These are phyloP conservation scores for Hypericum androsaemum DNA, from an alignment of 345 rosid species.

Conservation along the genomic window DNA sequence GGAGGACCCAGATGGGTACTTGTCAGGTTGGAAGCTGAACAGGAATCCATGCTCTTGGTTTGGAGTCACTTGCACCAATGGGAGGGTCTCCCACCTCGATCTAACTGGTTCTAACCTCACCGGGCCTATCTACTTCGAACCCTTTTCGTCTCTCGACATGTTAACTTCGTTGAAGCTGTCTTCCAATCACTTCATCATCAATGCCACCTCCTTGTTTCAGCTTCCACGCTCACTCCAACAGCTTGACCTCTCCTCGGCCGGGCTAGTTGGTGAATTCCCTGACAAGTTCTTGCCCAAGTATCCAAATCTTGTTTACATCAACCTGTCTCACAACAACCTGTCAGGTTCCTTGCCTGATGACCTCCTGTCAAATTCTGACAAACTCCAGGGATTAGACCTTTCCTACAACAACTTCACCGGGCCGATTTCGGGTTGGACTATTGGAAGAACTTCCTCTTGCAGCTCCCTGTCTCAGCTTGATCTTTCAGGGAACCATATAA, in stretches of 20 bases:
- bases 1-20: conserved; percentile 50
- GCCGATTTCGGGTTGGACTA: conserved; percentile 48
- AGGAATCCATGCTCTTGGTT: conserved; percentile 56
- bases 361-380: conserved; percentile 38
- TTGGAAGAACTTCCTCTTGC: conserved; percentile 39
- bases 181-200: conserved; percentile 39
- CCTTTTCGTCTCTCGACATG: conserved; percentile 48
- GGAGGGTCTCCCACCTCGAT: conserved; percentile 62
- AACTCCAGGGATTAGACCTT: conserved; percentile 64
- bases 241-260: conserved; percentile 56
- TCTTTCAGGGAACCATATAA: conserved; percentile 51
- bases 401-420: conserved; percentile 86
- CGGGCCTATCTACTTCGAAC: conserved; percentile 49
- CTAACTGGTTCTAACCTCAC: conserved; percentile 45
- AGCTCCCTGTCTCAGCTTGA: conserved; percentile 52
- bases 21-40: conserved; percentile 48
- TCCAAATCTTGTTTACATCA: conserved; percentile 42
- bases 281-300: conserved; percentile 44
- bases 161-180: conserved; percentile 55
- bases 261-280: conserved; percentile 57
- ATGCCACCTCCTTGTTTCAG: conserved; percentile 61
- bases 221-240: conserved; percentile 59
- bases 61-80: conserved; percentile 62
- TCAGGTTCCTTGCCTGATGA: conserved; percentile 55
- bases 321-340: conserved; percentile 56